A percentile compares a stretch with the other conserved stretches of the same genome.
These are phyloP conservation scores for Jacaranda copaia DNA, from an alignment of 257 asterid genomes.

Conservation along the genomic window DNA sequence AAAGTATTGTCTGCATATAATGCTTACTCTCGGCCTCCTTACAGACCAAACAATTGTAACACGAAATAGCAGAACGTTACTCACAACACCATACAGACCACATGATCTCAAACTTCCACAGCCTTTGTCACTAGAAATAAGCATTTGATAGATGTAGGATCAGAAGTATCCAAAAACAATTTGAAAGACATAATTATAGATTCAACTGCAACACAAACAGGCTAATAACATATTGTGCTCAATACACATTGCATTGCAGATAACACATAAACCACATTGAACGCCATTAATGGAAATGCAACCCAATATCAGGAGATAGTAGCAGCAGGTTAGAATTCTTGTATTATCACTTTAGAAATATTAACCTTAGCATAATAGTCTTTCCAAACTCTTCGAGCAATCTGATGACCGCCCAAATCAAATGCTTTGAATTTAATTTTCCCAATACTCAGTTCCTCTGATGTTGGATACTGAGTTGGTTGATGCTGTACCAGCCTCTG, in stretches of 20 bases:
- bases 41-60: too few species aligned
- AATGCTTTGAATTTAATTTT: slow-evolving; percentile 57
- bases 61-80: too few species aligned
- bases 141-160: too few species aligned
- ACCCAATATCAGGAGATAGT: background rate
- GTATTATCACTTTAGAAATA: background rate
- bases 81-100: background rate
- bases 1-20: too few species aligned
- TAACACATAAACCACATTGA: background rate
- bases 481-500: slow-evolving; percentile 62
- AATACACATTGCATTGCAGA: background rate
- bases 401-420: slow-evolving; percentile 63
- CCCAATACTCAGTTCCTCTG: slow-evolving; percentile 62
- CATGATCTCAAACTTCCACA: background rate
- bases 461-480: slow-evolving; percentile 64
- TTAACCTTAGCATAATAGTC: slow-evolving; percentile 62
- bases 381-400: slow-evolving; percentile 65
- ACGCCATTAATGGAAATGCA: background rate
- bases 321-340: background rate
- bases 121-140: background rate
- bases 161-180: background rate
- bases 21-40: too few species aligned
- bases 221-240: background rate
- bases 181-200: background rate
- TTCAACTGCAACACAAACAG: background rate